phyloP scores from a whole-genome alignment of 192 early-diverging fungal species.

The Podila clonocystis region DNA sequence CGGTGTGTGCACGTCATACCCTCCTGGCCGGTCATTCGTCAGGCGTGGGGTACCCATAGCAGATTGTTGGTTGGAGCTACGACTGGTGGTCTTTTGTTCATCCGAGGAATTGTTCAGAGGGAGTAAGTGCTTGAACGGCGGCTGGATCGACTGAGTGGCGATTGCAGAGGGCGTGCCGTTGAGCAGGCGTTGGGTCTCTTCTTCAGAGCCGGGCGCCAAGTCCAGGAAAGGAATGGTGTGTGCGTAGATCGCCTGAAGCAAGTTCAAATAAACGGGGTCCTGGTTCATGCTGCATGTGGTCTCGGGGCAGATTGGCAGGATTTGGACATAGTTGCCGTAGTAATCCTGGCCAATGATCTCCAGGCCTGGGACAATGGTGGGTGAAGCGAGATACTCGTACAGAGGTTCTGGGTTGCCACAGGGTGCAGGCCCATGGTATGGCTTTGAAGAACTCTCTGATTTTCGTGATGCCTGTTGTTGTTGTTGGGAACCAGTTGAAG shows the following conservation, averaged over 20 bases:
- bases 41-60: neutral
- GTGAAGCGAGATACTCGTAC: conserved; percentile 44
- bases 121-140: conserved; percentile 43
- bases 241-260: conserved; percentile 43
- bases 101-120: conserved; percentile 8
- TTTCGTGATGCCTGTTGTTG: neutral
- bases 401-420: conserved; percentile 44
- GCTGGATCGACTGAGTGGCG: conserved; percentile 42
- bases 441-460: neutral
- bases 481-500: neutral
- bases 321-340: conserved; percentile 48
- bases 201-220: conserved; percentile 38
- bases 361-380: conserved; percentile 39
- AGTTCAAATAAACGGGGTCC: conserved; percentile 42
- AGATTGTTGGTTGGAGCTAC: no score
- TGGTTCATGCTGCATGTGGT: conserved; percentile 51
- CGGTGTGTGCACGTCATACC: neutral
- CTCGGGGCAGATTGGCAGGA: conserved; percentile 48
- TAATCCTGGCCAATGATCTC: conserved; percentile 48
- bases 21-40: neutral
- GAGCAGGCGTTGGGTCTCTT: conserved; percentile 32
- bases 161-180: conserved; percentile 37
- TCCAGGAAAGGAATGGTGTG: conserved; percentile 48
- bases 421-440: conserved; percentile 37
- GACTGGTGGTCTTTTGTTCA: no score